Evolutionary conservation across 202 grass and related monocot genomes (phyloP).

Genomic region (Hordeum pubiflorum): DNA sequence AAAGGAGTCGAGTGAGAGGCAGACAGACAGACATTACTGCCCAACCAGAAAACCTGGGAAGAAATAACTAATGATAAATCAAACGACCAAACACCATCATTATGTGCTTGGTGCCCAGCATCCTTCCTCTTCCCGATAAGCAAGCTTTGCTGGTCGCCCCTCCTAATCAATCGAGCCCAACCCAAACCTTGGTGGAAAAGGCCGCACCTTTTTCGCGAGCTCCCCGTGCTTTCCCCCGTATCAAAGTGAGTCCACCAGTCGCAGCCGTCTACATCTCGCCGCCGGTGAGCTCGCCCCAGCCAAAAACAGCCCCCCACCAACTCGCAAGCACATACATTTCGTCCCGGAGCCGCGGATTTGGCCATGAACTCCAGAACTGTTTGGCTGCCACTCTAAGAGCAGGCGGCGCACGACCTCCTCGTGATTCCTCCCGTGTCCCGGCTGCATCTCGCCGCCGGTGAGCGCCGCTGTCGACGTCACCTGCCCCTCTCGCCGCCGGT

Average conservation of each 20-base stretch:
- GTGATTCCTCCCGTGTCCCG: neutral
- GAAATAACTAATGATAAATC: neutral
- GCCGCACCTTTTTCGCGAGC: neutral
- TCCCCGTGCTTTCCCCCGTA: neutral
- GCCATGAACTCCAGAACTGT: neutral
- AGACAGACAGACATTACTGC: neutral
- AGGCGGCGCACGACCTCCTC: neutral
- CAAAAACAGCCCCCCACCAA: neutral
- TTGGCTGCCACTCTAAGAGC: neutral
- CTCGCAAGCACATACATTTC: neutral
- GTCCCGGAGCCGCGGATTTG: neutral
- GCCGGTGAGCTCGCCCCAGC: neutral
- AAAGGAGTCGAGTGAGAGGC: neutral
- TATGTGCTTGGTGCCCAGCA: neutral
- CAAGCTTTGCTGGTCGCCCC: neutral
- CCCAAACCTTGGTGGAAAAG: neutral
- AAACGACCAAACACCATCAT: neutral
- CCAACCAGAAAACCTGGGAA: slow-evolving; percentile 1
- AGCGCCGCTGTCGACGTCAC: neutral
- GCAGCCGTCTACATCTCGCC: neutral
- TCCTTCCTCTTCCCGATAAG: neutral
- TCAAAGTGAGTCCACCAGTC: neutral
- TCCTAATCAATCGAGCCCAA: neutral
- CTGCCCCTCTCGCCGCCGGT: neutral
- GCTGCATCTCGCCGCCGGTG: neutral